A percentile compares a stretch with the other conserved stretches of the same genome.
Conservation (phyloP, 768 basidiomycete species). For the Collybia mongolica region DNA sequence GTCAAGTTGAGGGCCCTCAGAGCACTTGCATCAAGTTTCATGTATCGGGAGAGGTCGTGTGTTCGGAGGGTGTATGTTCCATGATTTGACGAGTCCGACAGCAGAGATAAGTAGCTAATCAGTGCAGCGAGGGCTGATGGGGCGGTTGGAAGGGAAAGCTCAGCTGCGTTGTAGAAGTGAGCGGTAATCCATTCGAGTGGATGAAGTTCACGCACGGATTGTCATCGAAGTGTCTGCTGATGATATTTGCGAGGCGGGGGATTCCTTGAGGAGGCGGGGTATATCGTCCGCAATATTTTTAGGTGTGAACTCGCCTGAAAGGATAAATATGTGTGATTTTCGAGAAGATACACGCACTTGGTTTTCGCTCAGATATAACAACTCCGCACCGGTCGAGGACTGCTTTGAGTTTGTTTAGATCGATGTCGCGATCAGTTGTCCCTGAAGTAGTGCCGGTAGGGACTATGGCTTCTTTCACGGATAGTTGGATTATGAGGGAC, state of each 20-base stretch:
- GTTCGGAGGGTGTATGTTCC: conserved; percentile 78
- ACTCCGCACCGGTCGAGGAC: conserved; percentile 90
- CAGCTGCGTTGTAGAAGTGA: conserved; percentile 48
- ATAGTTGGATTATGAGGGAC: conserved; percentile 94
- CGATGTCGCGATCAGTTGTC: conserved; percentile 79
- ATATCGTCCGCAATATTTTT: conserved; percentile 83
- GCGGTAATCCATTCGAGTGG: not conserved
- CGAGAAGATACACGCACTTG: conserved; percentile 51
- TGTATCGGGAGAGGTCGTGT: conserved; percentile 91
- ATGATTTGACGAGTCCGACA: conserved; percentile 75
- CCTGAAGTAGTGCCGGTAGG: conserved; percentile 71
- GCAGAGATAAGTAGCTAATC: conserved; percentile 76
- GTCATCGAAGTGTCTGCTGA: conserved; percentile 50
- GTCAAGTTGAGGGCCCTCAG: conserved; percentile 85
- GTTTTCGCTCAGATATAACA: conserved; percentile 87
- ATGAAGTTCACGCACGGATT: conserved; percentile 45
- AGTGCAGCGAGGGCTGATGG: conserved; percentile 82
- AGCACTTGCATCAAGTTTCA: conserved; percentile 95
- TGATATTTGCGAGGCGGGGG: conserved; percentile 31
- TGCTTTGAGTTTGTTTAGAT: conserved; percentile 81
- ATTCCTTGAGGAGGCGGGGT: conserved; percentile 59
- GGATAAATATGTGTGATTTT: not conserved
- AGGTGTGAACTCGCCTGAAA: conserved; percentile 77
- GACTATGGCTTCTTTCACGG: conserved; percentile 94
- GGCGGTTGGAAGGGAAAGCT: conserved; percentile 73